Evolutionary conservation across 495 filamentous ascomycete genomes (phyloP).

Genomic region (Trichoderma erinaceum): DNA sequence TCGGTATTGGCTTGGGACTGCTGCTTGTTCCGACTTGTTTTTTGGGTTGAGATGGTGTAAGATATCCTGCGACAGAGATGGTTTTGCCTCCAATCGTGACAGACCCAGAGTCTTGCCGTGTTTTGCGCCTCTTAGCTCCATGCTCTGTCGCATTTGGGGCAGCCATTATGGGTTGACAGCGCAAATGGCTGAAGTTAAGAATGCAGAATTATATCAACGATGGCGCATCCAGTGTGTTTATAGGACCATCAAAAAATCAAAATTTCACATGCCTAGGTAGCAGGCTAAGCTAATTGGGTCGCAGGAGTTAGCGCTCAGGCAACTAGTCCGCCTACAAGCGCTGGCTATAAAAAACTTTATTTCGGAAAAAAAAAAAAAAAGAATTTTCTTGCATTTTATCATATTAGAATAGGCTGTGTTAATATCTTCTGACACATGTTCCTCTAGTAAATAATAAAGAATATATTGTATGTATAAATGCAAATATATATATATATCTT

Average conservation of each 20-base stretch:
- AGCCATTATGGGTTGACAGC: background rate
- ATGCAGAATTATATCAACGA: background rate
- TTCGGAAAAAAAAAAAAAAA: no score
- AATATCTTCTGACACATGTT: no score
- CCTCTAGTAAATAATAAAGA: background rate
- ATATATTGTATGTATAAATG: background rate
- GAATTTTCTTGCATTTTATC: no score
- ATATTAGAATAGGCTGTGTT: no score
- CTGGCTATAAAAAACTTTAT: no score
- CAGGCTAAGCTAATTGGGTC: background rate
- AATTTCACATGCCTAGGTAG: background rate
- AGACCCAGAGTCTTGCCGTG: background rate
- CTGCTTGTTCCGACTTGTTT: background rate
- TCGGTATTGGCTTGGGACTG: background rate
- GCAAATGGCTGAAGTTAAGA: background rate
- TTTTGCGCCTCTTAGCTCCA: conserved; percentile 12
- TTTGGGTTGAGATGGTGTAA: background rate
- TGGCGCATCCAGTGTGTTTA: background rate
- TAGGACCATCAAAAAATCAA: background rate
- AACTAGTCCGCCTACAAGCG: no score
- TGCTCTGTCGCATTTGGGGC: conserved; percentile 9
- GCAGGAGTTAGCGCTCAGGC: background rate
- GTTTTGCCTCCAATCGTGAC: conserved; percentile 11
- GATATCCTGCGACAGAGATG: conserved; percentile 16
- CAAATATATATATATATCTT: background rate